Percentiles rank a stretch among this genome's conserved stretches.
phyloP scores from a whole-genome alignment of 1,284 basidiomycete species.

The Cerrena zonata region DNA sequence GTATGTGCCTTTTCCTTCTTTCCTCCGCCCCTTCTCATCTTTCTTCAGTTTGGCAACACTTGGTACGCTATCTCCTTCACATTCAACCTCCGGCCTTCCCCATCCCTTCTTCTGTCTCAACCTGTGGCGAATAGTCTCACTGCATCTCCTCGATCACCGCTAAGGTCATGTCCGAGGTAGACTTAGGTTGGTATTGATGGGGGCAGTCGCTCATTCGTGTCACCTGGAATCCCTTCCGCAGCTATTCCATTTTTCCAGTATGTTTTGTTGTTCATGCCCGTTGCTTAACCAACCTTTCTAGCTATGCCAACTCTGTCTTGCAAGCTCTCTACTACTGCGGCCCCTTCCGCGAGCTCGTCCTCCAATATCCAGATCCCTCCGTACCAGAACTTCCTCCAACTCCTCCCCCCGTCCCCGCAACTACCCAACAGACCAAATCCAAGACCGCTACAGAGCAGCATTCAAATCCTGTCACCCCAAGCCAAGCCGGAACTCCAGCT shows the following conservation, averaged over 20 bases:
- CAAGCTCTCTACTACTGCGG: slow-evolving; percentile 88
- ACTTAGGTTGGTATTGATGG: no score
- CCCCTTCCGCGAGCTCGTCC: slow-evolving; percentile 75
- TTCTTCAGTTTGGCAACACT: slow-evolving; percentile 72
- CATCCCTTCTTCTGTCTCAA: not conserved
- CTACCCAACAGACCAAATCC: slow-evolving; percentile 23
- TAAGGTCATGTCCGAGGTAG: no score
- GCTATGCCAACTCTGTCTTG: slow-evolving; percentile 96
- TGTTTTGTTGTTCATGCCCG: no score
- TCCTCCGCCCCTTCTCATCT: slow-evolving; percentile 7
- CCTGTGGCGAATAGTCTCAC: no score
- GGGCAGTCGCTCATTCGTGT: no score
- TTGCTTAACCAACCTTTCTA: slow-evolving; percentile 25
- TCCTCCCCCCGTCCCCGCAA: slow-evolving; percentile 35
- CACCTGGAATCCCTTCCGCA: no score
- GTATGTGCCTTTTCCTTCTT: slow-evolving; percentile 45
- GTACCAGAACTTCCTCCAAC: slow-evolving; percentile 27
- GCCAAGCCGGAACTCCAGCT: slow-evolving; percentile 12
- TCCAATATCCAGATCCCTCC: slow-evolving; percentile 49
- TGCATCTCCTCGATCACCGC: no score
- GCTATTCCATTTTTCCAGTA: no score
- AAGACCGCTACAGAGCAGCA: slow-evolving; percentile 20
- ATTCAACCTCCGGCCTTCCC: not conserved
- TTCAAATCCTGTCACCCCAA: not conserved
- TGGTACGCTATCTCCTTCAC: slow-evolving; percentile 44